These are phyloP conservation scores for Rhododendron williamsianum DNA, from an alignment of 148 eudicot genomes.

Conservation along the genomic window DNA sequence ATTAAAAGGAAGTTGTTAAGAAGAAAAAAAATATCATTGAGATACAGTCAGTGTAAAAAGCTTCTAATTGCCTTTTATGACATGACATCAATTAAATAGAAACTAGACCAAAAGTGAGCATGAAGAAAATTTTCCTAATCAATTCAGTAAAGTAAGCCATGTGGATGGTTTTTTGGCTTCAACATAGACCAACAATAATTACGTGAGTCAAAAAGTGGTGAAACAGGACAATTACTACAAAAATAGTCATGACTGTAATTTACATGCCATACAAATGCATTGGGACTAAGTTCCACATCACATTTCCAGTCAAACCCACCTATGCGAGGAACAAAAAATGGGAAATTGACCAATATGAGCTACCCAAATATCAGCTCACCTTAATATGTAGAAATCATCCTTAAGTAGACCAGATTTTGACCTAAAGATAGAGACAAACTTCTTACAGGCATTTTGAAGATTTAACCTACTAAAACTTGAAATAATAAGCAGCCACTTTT, in stretches of 20 bases:
- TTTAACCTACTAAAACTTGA: background rate
- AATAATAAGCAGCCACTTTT: background rate
- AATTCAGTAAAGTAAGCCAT: background rate
- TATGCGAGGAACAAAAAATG: background rate
- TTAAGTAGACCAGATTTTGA: background rate
- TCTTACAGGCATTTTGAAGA: background rate
- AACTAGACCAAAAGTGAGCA: background rate
- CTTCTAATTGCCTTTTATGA: background rate
- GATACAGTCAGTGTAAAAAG: background rate
- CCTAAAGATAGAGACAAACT: background rate
- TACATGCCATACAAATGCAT: background rate
- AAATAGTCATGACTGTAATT: background rate
- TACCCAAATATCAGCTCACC: background rate
- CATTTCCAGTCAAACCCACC: background rate
- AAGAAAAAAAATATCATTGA: background rate
- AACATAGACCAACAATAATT: background rate
- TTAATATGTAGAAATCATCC: background rate
- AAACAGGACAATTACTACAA: background rate
- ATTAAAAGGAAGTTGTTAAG: background rate
- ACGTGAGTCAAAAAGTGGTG: background rate
- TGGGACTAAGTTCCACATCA: background rate
- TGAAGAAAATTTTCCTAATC: background rate
- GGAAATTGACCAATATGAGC: background rate
- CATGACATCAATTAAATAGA: background rate
- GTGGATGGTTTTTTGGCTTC: background rate